Base-by-base conservation (phyloP, 805 yeast genomes). In the Yarrowia sp. region DNA sequence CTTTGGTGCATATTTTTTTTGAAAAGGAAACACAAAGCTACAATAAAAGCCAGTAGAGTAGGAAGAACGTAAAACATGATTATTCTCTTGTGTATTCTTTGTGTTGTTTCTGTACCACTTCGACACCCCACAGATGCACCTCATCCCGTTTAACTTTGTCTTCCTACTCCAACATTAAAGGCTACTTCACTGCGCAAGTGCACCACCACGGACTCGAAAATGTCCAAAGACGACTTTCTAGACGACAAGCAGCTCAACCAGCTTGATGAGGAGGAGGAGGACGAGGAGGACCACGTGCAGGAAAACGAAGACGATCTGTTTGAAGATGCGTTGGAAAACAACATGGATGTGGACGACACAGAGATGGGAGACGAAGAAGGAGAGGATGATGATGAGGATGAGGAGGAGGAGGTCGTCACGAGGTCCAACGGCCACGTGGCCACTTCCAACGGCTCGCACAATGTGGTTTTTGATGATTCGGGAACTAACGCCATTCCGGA, bases 261-360 rank as follows among this genome's bases (percentile, higher is more conserved):
- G 39, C 35, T 64, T 36, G 66, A 65, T 11, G 65, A 50, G 64
- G 67, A 65, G 13, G 58, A 65, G 6, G 69, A 67, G 4, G 66
- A 64, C 1, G 69, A 67, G 11, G 72, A 66, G 2, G 68, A 68
- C 38, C 72, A 71, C 15, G 71, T 67, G 2, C 74, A 68, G 7
- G 74, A 70, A 6, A 74, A 71, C 32, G 73, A 71, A 13, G 75
- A 72, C 8, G 74, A 70, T 4, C 72, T 72, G 7, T 72, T 71
- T 15, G 76, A 72, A 11, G 75, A 71, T 7, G 75, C 71, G 8
- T 71, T 69, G 14, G 78, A 75, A n/a, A 71, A 71, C 14, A 69
- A 70, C 35, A 70, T 69, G 28, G 74, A 66, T 8, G 70, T 70
- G 8, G 74, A 71, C 14, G 71, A 68, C 13, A 51, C 28, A 10